Conservation (phyloP, 2,329 filamentous ascomycete species). For the Orbilia quercus region DNA sequence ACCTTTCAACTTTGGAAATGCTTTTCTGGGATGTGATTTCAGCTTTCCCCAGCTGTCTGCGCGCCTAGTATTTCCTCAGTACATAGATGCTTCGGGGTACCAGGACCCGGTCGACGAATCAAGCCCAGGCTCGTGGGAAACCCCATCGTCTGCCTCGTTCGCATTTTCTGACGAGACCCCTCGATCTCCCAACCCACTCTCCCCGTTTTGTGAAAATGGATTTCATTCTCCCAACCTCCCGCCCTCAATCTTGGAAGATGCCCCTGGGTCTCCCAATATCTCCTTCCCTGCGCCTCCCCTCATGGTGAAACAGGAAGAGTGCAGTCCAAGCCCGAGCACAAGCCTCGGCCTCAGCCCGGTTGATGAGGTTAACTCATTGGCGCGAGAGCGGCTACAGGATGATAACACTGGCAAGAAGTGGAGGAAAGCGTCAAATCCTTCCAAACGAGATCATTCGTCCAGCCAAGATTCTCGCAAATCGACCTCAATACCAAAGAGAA, state of each 20-base stretch:
- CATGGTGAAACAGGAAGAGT: too few relatives aligned
- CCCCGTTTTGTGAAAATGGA: background rate
- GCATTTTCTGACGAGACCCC: too few relatives aligned
- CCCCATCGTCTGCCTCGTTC: conserved; percentile 11
- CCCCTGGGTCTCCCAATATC: conserved; percentile 6
- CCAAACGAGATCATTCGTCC: background rate
- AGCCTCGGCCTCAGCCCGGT: too few relatives aligned
- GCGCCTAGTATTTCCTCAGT: too few relatives aligned
- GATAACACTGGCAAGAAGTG: conserved; percentile 11
- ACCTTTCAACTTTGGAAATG: too few relatives aligned
- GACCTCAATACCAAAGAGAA: background rate
- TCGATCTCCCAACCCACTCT: too few relatives aligned
- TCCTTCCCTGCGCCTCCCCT: background rate
- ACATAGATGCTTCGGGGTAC: background rate
- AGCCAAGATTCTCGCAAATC: background rate
- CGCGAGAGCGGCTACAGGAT: conserved; percentile 8
- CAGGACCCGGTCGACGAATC: background rate
- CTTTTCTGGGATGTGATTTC: too few relatives aligned
- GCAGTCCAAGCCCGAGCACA: too few relatives aligned
- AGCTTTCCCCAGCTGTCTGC: background rate
- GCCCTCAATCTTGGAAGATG: conserved; percentile 7
- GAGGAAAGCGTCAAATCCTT: conserved; percentile 16
- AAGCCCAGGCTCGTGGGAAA: background rate
- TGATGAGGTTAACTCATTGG: conserved; percentile 20
- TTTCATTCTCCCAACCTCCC: background rate